Percentiles rank a stretch among this genome's conserved stretches.
These are phyloP conservation scores for Aspergillus pseudoglaucus DNA, from an alignment of 2,329 filamentous ascomycete genomes.

Conservation along the genomic window DNA sequence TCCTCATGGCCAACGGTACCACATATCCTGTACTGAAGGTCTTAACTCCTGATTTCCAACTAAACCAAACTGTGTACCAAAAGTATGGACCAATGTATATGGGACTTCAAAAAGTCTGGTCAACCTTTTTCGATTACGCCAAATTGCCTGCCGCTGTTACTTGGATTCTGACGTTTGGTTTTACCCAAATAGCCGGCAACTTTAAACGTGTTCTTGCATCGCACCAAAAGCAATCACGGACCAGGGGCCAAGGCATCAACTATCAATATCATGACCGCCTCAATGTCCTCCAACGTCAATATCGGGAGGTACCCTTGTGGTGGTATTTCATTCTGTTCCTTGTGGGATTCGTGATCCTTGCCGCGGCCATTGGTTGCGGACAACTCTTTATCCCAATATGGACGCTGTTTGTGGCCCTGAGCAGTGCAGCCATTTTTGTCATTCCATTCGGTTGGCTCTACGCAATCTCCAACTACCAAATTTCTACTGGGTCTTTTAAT, in stretches of 20 bases:
- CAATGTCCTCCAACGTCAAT: slow-evolving; percentile 53
- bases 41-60: slow-evolving; percentile 37
- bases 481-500: slow-evolving; percentile 54
- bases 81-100: slow-evolving; percentile 51
- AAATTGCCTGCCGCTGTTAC: slow-evolving; percentile 53
- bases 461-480: slow-evolving; percentile 50
- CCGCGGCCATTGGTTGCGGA: slow-evolving; percentile 46
- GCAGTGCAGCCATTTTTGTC: slow-evolving; percentile 50
- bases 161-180: slow-evolving; percentile 55
- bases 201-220: slow-evolving; percentile 40
- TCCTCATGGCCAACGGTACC: slow-evolving; percentile 46
- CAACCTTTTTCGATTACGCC: slow-evolving; percentile 56
- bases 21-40: slow-evolving; percentile 40
- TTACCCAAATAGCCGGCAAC: slow-evolving; percentile 41
- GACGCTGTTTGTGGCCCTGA: slow-evolving; percentile 54
- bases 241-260: slow-evolving; percentile 38
- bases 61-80: slow-evolving; percentile 45
- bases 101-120: slow-evolving; percentile 53
- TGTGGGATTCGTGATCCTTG: slow-evolving; percentile 44
- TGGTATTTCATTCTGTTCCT: slow-evolving; percentile 52
- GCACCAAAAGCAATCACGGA: slow-evolving; percentile 21
- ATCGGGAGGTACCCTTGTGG: slow-evolving; percentile 54
- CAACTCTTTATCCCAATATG: slow-evolving; percentile 54
- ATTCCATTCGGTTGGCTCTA: slow-evolving; percentile 56
- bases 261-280: slow-evolving; percentile 54